Percentiles rank a stretch among this genome's conserved stretches.
Evolutionary conservation across 306 rosid genomes (phyloP).

Genomic region (Trifolium repens): DNA sequence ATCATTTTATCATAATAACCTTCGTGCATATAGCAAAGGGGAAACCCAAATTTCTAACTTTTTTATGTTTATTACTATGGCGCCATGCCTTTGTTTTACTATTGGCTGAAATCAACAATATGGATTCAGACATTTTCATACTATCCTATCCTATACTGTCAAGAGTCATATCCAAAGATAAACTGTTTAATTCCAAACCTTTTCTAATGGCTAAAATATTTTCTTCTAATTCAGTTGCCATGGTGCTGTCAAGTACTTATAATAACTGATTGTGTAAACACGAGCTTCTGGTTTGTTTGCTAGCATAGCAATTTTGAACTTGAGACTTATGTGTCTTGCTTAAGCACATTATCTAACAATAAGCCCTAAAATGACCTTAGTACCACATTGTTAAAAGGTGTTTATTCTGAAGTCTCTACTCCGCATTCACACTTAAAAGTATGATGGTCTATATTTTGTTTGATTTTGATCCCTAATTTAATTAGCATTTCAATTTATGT

Average conservation of each 20-base stretch:
- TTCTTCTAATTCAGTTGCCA: slow-evolving; percentile 22
- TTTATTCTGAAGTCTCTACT: slow-evolving; percentile 23
- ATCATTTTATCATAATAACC: slow-evolving; percentile 19
- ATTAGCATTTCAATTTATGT: slow-evolving; percentile 11
- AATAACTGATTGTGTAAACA: slow-evolving; percentile 12
- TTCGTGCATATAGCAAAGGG: slow-evolving; percentile 14
- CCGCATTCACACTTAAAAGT: neutral
- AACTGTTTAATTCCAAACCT: neutral
- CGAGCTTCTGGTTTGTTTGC: neutral
- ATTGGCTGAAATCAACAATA: slow-evolving; percentile 2
- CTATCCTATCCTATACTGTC: neutral
- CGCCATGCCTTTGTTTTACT: neutral
- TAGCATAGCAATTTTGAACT: neutral
- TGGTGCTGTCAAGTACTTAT: neutral
- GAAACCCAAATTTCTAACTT: neutral
- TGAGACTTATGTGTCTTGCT: slow-evolving; percentile 26
- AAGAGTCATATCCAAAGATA: neutral
- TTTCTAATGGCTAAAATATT: slow-evolving; percentile 6
- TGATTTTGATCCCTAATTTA: slow-evolving; percentile 28
- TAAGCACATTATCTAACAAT: neutral
- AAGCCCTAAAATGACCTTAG: slow-evolving; percentile 27
- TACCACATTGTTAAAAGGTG: neutral
- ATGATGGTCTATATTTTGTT: neutral
- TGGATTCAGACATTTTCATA: neutral
- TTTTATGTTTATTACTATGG: neutral